Conservation (phyloP, 371 early-diverging fungal genomes). For the Blakeslea trispora region DNA sequence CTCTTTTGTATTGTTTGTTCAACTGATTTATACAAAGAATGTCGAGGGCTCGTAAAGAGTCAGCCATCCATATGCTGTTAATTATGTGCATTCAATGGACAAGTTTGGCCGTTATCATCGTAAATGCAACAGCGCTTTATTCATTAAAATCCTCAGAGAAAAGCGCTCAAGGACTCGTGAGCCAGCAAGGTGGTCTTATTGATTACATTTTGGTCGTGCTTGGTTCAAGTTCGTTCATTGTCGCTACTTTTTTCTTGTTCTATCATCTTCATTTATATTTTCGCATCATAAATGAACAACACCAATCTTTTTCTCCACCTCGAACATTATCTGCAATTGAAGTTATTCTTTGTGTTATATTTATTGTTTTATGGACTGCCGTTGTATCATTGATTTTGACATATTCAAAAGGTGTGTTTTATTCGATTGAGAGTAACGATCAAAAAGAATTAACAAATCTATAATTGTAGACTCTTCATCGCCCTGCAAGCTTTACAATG, state of each 20-base stretch:
- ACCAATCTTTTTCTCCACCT: conserved; percentile 14
- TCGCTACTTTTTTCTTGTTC: conserved; percentile 11
- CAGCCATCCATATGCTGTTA: conserved; percentile 19
- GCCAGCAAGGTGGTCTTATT: conserved; percentile 8
- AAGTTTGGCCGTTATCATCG: conserved; percentile 25
- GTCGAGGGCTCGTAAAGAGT: conserved; percentile 26
- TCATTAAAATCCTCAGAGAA: conserved; percentile 10
- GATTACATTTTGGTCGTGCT: conserved; percentile 20
- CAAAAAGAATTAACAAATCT: not conserved
- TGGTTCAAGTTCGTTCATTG: conserved; percentile 15
- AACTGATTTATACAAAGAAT: conserved; percentile 6
- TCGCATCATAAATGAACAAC: conserved; percentile 2
- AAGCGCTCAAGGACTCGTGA: conserved; percentile 6
- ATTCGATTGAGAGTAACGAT: not conserved
- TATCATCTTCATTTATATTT: conserved; percentile 17
- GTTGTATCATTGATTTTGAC: conserved; percentile 18
- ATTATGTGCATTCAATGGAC: conserved; percentile 22
- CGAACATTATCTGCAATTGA: conserved; percentile 12
- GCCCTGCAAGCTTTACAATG: conserved; percentile 12
- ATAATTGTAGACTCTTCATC: conserved; percentile 7
- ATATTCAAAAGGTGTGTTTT: conserved; percentile 18
- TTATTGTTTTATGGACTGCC: conserved; percentile 22
- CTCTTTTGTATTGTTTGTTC: conserved; percentile 6
- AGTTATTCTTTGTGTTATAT: conserved; percentile 17
- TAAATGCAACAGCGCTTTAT: conserved; percentile 26